These are phyloP conservation scores for Penicillium janthinellum DNA, from an alignment of 2,329 filamentous ascomycete genomes.

Conservation along the genomic window DNA sequence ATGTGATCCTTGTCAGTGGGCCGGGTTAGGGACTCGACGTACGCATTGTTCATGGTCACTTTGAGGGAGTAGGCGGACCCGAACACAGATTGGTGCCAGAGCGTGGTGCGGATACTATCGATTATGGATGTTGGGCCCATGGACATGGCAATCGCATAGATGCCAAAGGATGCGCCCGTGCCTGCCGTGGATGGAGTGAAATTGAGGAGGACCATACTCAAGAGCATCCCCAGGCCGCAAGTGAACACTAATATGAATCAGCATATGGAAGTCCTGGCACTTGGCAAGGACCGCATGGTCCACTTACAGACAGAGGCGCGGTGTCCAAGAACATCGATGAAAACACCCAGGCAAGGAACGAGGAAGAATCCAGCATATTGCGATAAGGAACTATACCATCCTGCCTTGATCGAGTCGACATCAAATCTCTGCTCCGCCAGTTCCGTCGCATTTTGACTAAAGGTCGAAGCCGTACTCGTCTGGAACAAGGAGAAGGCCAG, in stretches of 20 bases:
- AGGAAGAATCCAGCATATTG: conserved; percentile 62
- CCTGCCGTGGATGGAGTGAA: conserved; percentile 54
- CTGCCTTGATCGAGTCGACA: conserved; percentile 56
- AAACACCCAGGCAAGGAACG: conserved; percentile 58
- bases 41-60: conserved; percentile 62
- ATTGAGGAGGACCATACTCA: conserved; percentile 58
- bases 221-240: conserved; percentile 54
- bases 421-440: conserved; percentile 62
- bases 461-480: conserved; percentile 58
- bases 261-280: background rate
- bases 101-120: conserved; percentile 61
- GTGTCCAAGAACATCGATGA: conserved; percentile 60
- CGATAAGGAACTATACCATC: conserved; percentile 61
- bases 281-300: background rate
- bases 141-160: conserved; percentile 59
- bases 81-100: conserved; percentile 63
- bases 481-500: conserved; percentile 60
- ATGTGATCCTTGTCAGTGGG: background rate
- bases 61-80: conserved; percentile 63
- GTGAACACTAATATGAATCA: conserved; percentile 38
- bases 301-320: conserved; percentile 50
- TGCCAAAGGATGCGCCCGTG: conserved; percentile 61
- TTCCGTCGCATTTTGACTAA: conserved; percentile 62
- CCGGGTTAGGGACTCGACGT: conserved; percentile 10
- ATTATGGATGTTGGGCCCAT: conserved; percentile 63